phyloP scores from a whole-genome alignment of 148 eudicot species.

The Vaccinium corymbosum region DNA sequence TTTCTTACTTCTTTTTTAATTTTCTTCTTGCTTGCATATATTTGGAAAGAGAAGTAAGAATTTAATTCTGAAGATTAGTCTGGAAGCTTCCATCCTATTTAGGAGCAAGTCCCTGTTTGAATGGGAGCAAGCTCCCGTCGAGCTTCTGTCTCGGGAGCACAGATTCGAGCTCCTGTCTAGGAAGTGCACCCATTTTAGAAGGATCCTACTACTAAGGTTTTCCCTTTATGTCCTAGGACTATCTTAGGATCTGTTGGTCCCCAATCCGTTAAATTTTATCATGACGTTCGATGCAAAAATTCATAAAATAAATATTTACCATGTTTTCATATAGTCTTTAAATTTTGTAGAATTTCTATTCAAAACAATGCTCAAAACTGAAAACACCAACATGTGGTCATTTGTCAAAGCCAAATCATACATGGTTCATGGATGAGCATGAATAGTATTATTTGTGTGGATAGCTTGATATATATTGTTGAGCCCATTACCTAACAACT shows the following conservation, averaged over 20 bases:
- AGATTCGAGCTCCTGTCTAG: too few relatives aligned
- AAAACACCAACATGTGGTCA: neutral
- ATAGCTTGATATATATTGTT: neutral
- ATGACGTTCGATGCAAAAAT: neutral
- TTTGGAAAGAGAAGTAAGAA: too few relatives aligned
- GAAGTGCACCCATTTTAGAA: too few relatives aligned
- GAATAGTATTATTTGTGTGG: too few relatives aligned
- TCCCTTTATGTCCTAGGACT: neutral
- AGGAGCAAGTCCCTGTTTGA: too few relatives aligned
- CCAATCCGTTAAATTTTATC: neutral
- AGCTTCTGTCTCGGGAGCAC: too few relatives aligned
- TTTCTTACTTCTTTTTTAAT: too few relatives aligned
- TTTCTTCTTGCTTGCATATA: too few relatives aligned
- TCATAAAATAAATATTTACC: neutral
- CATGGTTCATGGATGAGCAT: too few relatives aligned
- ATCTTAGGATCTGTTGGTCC: neutral
- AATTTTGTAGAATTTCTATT: neutral
- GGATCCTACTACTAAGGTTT: neutral
- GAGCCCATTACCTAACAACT: neutral
- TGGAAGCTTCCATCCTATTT: too few relatives aligned
- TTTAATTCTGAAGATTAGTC: too few relatives aligned
- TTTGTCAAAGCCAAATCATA: neutral
- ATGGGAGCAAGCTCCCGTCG: too few relatives aligned
- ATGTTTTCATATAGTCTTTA: neutral
- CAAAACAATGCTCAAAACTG: constrained; percentile 3